Base-by-base conservation (phyloP, 768 basidiomycete genomes). In the Mycena leptocephala region DNA sequence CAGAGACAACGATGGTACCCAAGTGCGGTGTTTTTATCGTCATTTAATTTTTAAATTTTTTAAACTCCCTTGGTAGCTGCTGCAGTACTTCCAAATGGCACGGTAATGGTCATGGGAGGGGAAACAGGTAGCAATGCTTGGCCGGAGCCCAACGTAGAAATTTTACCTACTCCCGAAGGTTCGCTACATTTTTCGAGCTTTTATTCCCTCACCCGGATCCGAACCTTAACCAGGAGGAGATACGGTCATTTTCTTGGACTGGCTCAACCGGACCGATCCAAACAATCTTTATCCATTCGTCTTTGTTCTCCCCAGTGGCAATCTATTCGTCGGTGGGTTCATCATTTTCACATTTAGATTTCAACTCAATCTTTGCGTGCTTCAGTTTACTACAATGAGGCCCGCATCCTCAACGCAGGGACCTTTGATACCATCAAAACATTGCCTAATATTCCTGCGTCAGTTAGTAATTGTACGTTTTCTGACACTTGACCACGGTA, bases 271-370 rank as follows among this genome's bases (percentile, higher is more conserved):
- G 32, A 95, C 95, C 6, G 93, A 96, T 79, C 95, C 95, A 0
- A 92, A 94, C 80, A 95, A 95, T 79, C 82, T 96, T 62, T 96
- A 96, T 79, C 95, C 95, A 0, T 96, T 94, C 87, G 84, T 96
- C 39, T 83, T 93, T 68, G 88, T 95, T 9, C 88, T 96, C 20
- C 95, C 95, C 0, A 92, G 92, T 56, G 91, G 91, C 2, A 88
- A 89, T 39, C 84, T 96, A 79, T 95, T 96, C 81, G 88, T 94
- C 48, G 93, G 95, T 94, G 63, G 64, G 90, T 84, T 13, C 39
- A 43, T n/a, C 58, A 13, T 48, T 11, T 5, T 5, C 16, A 3
- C 13, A 1, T 32, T 32, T 51, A 6, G 18, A 46, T 33, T 11
- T 46, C 22, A 10, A 56, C 51, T 55, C 30, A 33, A 63, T 22